Evolutionary conservation across 192 early-diverging fungal species (phyloP).

Genomic region (Dissophora globulifera): DNA sequence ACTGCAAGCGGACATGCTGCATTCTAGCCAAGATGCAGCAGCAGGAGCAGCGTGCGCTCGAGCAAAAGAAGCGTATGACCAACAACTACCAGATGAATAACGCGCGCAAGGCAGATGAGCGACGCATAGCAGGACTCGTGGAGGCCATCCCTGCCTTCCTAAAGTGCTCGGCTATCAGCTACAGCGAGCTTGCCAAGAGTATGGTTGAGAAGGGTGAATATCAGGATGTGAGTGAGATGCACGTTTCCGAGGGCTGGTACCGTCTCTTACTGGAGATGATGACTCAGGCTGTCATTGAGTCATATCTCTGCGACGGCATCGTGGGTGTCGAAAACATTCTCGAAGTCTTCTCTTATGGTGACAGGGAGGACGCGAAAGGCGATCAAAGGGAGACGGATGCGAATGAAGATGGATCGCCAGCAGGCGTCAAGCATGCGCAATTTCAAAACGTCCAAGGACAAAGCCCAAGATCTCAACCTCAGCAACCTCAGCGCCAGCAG

Average conservation of each 20-base stretch:
- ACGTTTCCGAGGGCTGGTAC: constrained; percentile 63
- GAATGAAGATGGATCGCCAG: constrained; percentile 5
- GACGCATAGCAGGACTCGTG: constrained; percentile 51
- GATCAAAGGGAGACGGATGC: constrained; percentile 48
- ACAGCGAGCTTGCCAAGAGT: constrained; percentile 42
- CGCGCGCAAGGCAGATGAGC: constrained; percentile 10
- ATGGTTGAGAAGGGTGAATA: constrained; percentile 29
- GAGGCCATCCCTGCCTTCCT: constrained; percentile 64
- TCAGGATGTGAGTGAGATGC: constrained; percentile 54
- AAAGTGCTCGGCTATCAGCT: constrained; percentile 59
- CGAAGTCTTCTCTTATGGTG: constrained; percentile 66
- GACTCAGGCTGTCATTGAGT: constrained; percentile 65
- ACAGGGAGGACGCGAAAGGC: too few species aligned
- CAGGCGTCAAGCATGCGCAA: background rate
- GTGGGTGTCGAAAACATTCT: constrained; percentile 58
- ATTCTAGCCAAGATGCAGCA: constrained; percentile 43
- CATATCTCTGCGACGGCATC: constrained; percentile 61
- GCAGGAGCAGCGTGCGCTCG: constrained; percentile 37
- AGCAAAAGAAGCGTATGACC: constrained; percentile 33
- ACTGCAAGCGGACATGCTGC: constrained; percentile 55
- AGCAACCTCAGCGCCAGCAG: constrained; percentile 23
- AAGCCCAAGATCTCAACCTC: background rate
- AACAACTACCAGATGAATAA: constrained; percentile 13
- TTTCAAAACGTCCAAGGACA: background rate
- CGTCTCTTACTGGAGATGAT: constrained; percentile 64